phyloP scores from a whole-genome alignment of 169 alveolate species.

The Plasmodium relictum region DNA sequence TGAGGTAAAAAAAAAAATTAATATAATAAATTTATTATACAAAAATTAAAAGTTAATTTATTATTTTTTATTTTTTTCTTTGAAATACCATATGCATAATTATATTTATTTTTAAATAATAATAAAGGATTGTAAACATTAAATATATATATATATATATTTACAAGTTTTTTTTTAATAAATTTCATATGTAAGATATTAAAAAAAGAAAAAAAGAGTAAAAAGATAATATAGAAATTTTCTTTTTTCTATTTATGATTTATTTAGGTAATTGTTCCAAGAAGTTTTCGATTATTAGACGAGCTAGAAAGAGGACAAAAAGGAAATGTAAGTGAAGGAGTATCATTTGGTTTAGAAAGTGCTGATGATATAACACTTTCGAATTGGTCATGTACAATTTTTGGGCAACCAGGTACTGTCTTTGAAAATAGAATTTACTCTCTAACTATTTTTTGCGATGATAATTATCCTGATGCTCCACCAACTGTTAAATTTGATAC shows the following conservation, averaged over 20 bases:
- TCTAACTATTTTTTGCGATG: slow-evolving; percentile 94
- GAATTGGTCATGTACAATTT: slow-evolving; percentile 95
- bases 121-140: no score
- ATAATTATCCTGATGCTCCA: slow-evolving; percentile 95
- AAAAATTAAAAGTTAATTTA: no score
- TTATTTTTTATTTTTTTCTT: no score
- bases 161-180: neutral
- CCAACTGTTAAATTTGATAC: slow-evolving; percentile 96
- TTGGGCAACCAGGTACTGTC: slow-evolving; percentile 95
- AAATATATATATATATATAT: slow-evolving; percentile 4
- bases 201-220: no score
- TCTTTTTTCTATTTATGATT: neutral
- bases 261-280: slow-evolving; percentile 93
- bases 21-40: no score
- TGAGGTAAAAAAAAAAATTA: no score
- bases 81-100: no score
- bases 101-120: no score
- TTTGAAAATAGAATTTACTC: slow-evolving; percentile 97
- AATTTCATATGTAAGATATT: neutral
- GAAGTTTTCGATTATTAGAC: slow-evolving; percentile 97
- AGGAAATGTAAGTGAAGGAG: slow-evolving; percentile 97
- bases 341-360: slow-evolving; percentile 95
- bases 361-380: slow-evolving; percentile 96
- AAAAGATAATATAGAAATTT: neutral
- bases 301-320: slow-evolving; percentile 98